Evolutionary conservation across 2,329 filamentous ascomycete species (phyloP).

Genomic region (Stenocarpella maydis): DNA sequence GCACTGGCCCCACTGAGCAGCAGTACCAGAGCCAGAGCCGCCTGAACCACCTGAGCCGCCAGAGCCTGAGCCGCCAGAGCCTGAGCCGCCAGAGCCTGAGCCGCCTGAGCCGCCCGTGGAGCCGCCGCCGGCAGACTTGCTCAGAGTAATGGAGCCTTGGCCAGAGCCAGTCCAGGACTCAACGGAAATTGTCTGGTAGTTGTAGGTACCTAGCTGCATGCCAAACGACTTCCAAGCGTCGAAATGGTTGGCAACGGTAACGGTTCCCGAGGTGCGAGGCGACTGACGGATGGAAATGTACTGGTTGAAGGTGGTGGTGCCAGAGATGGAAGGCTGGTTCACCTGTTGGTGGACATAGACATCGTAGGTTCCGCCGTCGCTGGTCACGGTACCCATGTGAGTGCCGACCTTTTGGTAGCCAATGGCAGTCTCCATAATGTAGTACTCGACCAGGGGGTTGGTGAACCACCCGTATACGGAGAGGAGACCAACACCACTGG

Average conservation of each 20-base stretch:
- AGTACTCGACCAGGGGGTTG: too few species aligned
- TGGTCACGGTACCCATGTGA: slow-evolving; percentile 44
- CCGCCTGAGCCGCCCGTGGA: slow-evolving; percentile 23
- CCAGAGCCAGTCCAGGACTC: slow-evolving; percentile 7
- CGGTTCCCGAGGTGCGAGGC: slow-evolving; percentile 58
- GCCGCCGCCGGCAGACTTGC: slow-evolving; percentile 35
- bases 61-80: slow-evolving; percentile 16
- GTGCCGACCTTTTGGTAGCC: too few species aligned
- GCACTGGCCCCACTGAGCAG: slow-evolving; percentile 45
- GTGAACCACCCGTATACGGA: too few species aligned
- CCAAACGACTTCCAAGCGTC: slow-evolving; percentile 58
- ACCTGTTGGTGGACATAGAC: slow-evolving; percentile 46
- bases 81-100: slow-evolving; percentile 25
- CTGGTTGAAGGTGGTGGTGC: slow-evolving; percentile 58
- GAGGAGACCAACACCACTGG: too few species aligned
- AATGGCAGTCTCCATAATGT: too few species aligned
- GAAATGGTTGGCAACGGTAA: slow-evolving; percentile 61
- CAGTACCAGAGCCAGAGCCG: too few species aligned
- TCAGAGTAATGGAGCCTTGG: slow-evolving; percentile 9
- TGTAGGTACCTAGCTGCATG: slow-evolving; percentile 54
- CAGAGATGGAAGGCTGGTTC: slow-evolving; percentile 56
- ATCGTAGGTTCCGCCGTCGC: slow-evolving; percentile 48
- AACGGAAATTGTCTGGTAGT: slow-evolving; percentile 57
- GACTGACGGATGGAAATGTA: slow-evolving; percentile 58
- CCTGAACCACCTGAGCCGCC: slow-evolving; percentile 26